A percentile compares a stretch with the other conserved stretches of the same genome.
These are phyloP conservation scores for Aspergillus affinis DNA, from an alignment of 495 filamentous ascomycete genomes.

Conservation along the genomic window DNA sequence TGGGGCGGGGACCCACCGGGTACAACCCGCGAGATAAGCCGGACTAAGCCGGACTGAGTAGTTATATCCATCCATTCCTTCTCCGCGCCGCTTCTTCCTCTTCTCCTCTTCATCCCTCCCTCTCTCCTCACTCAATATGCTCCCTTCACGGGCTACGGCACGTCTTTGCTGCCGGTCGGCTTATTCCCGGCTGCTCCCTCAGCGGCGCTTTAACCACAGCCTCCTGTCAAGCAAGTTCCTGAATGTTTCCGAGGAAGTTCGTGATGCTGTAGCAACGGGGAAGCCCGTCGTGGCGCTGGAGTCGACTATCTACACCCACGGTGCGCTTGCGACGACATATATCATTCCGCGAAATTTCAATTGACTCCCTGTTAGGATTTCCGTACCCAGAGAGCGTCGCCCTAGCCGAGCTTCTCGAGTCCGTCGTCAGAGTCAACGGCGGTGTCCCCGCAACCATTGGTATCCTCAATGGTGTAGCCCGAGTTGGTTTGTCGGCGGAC, in stretches of 20 bases:
- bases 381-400: constrained; percentile 78
- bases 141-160: constrained; percentile 30
- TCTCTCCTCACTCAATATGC: constrained; percentile 24
- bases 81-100: constrained; percentile 15
- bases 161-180: constrained; percentile 22
- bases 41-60: neutral
- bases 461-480: constrained; percentile 75
- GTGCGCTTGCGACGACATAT: constrained; percentile 34
- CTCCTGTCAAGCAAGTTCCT: constrained; percentile 56
- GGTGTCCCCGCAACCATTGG: constrained; percentile 92
- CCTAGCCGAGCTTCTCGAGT: constrained; percentile 70
- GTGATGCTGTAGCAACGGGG: constrained; percentile 66
- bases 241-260: constrained; percentile 78
- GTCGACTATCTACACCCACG: constrained; percentile 84
- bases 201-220: constrained; percentile 31
- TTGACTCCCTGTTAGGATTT: constrained; percentile 59
- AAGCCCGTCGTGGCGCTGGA: constrained; percentile 89
- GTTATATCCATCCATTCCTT: constrained; percentile 8
- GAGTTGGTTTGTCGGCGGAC: constrained; percentile 68
- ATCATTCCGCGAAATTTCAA: neutral
- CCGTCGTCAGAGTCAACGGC: constrained; percentile 72
- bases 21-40: neutral
- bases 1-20: neutral
- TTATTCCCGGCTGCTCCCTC: constrained; percentile 11
- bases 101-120: constrained; percentile 1